Conservation (phyloP, 1,284 basidiomycete genomes). For the Ceratobasidium sp. region DNA sequence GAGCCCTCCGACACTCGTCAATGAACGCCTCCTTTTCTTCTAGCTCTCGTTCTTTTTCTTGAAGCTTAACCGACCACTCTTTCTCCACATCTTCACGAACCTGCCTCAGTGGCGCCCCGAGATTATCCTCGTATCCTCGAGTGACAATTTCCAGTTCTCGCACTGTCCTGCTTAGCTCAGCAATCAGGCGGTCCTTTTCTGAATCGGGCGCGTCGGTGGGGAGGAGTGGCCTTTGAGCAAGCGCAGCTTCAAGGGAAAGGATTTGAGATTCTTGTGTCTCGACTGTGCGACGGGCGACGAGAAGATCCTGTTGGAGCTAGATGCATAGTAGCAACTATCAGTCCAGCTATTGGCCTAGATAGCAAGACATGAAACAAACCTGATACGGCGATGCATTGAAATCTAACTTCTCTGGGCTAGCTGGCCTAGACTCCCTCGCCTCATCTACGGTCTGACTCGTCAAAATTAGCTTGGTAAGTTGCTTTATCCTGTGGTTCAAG, state of each 20-base stretch:
- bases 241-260: constrained; percentile 79
- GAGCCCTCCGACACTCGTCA: constrained; percentile 74
- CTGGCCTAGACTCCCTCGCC: constrained; percentile 73
- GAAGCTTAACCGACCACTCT: constrained; percentile 78
- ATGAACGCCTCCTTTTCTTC: constrained; percentile 81
- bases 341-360: neutral
- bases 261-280: constrained; percentile 86
- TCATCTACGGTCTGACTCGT: constrained; percentile 86
- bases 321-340: neutral
- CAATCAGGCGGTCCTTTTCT: constrained; percentile 79
- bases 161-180: constrained; percentile 76
- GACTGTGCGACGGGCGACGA: constrained; percentile 78
- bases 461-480: constrained; percentile 88
- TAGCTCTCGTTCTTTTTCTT: constrained; percentile 69
- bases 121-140: constrained; percentile 75
- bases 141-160: constrained; percentile 79
- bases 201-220: constrained; percentile 71
- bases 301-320: constrained; percentile 89
- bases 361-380: constrained; percentile 60
- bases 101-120: constrained; percentile 78
- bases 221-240: constrained; percentile 73
- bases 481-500: constrained; percentile 83
- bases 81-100: constrained; percentile 85
- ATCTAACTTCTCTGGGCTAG: constrained; percentile 85
- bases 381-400: constrained; percentile 88